Evolutionary conservation across 106 monocot genomes (phyloP), one percentile per base, ranked within the genome.

Genomic region (Vanilla planifolia): DNA sequence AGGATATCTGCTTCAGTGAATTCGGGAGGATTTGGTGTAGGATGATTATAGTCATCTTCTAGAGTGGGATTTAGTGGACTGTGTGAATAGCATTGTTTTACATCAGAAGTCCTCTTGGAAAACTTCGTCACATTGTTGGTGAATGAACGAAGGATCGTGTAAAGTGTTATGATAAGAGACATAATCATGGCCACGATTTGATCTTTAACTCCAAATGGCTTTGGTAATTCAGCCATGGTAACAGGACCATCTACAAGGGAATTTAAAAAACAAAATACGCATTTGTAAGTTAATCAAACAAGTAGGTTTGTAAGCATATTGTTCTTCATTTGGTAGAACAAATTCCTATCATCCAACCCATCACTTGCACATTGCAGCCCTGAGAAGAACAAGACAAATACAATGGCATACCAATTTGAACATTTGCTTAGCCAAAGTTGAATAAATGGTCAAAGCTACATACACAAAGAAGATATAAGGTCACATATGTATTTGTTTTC

Each of bases 31-130:
- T n/a, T 37, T 32, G 92, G 83, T 20, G 87, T 73, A 47, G 92
- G 92, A 9, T 80, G 82, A 1, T 70, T 69, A 37, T 63, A 69
- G 51, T 84, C 87, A 68, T 75, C 83, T 65, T 88, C 47, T 23
- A 61, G 60, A 6, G 53, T 8, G 52, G 23, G 50, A 26, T 62
- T 62, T 51, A 32, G 15, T 53, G 48, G n/a, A 61, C 28, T 51
- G 48, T 28, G 4, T n/a, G 70, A 32, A 13, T 25, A 40, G 2
- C 40, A 37, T 16, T 41, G 39, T 32, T n/a, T 39, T 34, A 7
- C 22, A 14, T 39, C 30, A 33, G 25, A 19, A 62, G 41, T 6
- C 29, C 39, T 29, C 35, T 27, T 9, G 8, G 50, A 20, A 40
- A 57, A 35, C 57, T 57, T 57, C 35, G 57, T 34, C 57, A 57